Evolutionary conservation across 2,329 filamentous ascomycete species (phyloP), one percentile per base, ranked within the genome.

Genomic region (Bipolaris oryzae): DNA sequence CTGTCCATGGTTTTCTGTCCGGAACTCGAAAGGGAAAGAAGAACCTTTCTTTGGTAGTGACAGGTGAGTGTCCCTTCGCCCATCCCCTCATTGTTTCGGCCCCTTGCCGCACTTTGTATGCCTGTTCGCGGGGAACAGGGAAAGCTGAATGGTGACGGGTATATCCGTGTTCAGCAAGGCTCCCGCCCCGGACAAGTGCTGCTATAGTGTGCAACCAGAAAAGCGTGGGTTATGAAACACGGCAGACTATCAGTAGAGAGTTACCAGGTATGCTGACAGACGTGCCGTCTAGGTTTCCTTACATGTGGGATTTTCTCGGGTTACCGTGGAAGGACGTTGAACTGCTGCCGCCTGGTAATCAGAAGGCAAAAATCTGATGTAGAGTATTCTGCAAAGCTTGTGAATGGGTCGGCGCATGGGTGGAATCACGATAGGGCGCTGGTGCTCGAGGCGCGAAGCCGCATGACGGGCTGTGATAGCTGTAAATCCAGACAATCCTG

Each of bases 21-120:
- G 79, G 16, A 85, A 89, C 64, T 72, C 69, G 1, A 73, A 82
- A 59, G 88, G 87, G 0, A 74, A 81, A 53, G 81, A 81, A 46
- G 87, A 90, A 77, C 85, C 87, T 0, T 91, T 92, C 72, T 93
- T 93, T 75, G 90, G 90, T 2, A 92, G 89, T 75, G 90, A 93
- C 76, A 79, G 86, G 84, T 82, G 71, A 57, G 75, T 75, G 47
- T 38, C 25, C 50, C 23, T 20, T 53, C 23, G 41, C 25, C 31
- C 23, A 31, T 18, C 16, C 13, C n/a, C 20, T 42, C 21, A 15
- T 42, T 21, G 15, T 31, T 7, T 21, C 23, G 23, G 53, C 49
- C 31, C 50, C 6, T 56, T 44, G 23, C 39, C 39, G 21, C 21
- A 18, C 23, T 18, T 44, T 23, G 33, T 43, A 23, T 53, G 13